Evolutionary conservation across 2,329 filamentous ascomycete species (phyloP), one percentile per base, ranked within the genome.

Genomic region (Fusarium cicatricum): DNA sequence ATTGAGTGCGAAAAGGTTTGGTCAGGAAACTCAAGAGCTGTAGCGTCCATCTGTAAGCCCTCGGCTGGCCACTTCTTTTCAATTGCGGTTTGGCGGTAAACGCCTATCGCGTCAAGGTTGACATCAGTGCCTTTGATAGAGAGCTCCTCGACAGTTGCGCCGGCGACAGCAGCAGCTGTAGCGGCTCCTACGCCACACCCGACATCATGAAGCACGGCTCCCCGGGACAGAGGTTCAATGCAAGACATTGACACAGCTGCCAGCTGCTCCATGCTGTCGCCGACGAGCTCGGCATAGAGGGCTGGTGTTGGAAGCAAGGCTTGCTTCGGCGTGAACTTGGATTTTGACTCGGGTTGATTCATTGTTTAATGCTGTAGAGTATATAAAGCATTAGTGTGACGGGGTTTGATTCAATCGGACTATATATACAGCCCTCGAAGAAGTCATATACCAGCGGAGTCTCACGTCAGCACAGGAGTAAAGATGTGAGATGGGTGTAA

Each of bases 131-230:
- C 51, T 3, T 34, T 52, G 8, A 60, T 41, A 2, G 3, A 3
- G 2, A 42, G 1, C 0, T 41, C 10, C 1, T 3, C 3, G 0
- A 1, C 0, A 0, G 7, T 14, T 2, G 21, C 11, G 1, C 11
- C 12, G 1, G 9, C 7, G 1, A 17, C 14, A 6, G 17, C 2
- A 1, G 51, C 56, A 4, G 6, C 23, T 1, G 56, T 60, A 1
- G 51, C 56, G 3, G 55, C 57, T 4, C 58, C 56, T 0, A 60
- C 16, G 0, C 58, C 51, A 0, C 58, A 60, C 0, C 56, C 58
- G 0, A 60, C 11, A 10, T 60, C 58, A 12, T 60, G 56, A 0
- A 56, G 8, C 4, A 44, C 15, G 6, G 17, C 19, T 2, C 15
- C 39, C 5, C 1, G 41, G 15, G 0, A 38, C 1, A 51, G 19